Evolutionary conservation across 73 alveolate genomes (phyloP).

Genomic region (Durusdinium trenchii): DNA sequence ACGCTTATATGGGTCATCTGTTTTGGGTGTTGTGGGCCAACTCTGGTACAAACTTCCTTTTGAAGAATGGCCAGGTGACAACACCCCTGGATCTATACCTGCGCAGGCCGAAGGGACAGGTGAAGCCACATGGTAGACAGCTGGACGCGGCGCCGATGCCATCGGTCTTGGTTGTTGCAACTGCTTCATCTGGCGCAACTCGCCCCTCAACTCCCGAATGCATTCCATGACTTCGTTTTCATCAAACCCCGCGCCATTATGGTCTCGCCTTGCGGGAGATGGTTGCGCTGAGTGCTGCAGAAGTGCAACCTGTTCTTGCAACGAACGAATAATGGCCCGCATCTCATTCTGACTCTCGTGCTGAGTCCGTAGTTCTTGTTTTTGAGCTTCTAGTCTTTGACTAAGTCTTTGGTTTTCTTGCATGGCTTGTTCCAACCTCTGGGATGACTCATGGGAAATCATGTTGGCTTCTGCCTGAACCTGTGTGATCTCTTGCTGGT

Average conservation of each 20-base stretch:
- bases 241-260: slow-evolving; percentile 2
- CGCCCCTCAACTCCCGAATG: not conserved
- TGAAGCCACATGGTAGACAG: not conserved
- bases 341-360: not conserved
- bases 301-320: not conserved
- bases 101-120: not conserved
- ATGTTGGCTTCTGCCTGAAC: not conserved
- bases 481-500: not conserved
- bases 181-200: not conserved
- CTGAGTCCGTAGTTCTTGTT: not conserved
- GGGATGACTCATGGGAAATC: not conserved
- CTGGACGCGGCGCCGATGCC: not conserved
- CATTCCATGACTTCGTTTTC: not conserved
- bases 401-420: not conserved
- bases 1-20: not conserved
- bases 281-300: not conserved
- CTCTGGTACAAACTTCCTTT: no score
- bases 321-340: not conserved
- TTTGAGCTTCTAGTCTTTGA: not conserved
- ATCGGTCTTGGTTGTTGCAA: not conserved
- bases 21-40: not conserved
- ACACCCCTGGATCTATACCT: no score
- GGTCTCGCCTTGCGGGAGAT: not conserved
- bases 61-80: no score
- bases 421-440: not conserved